Evolutionary conservation across 2,329 filamentous ascomycete species (phyloP).

Genomic region (Colletotrichum siamense): DNA sequence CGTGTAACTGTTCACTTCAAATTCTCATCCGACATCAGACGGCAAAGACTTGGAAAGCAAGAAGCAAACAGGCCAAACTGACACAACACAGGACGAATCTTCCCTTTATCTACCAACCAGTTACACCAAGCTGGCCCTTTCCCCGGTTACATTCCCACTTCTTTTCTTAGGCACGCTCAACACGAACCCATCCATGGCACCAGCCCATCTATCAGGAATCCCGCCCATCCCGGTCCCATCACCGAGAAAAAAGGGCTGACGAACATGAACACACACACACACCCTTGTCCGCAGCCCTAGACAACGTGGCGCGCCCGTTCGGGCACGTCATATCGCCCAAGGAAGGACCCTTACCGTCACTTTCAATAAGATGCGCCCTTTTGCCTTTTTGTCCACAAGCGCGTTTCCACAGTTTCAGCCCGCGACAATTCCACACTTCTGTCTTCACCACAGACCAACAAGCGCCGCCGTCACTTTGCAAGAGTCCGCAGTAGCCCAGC

Average conservation of each 20-base stretch:
- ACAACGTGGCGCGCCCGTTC: slow-evolving; percentile 1
- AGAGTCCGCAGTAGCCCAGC: neutral
- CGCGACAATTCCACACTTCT: slow-evolving; percentile 10
- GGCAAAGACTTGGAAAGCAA: neutral
- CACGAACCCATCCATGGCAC: neutral
- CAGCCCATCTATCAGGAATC: neutral
- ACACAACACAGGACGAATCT: neutral
- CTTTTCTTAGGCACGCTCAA: neutral
- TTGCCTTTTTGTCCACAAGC: neutral
- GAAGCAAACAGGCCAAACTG: neutral
- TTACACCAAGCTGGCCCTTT: neutral
- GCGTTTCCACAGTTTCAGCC: slow-evolving; percentile 19
- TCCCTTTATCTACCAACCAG: neutral
- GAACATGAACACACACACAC: neutral
- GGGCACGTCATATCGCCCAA: neutral
- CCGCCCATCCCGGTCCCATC: neutral
- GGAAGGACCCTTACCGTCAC: neutral
- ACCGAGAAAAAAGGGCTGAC: neutral
- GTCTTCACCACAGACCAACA: neutral
- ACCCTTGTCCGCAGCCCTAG: neutral
- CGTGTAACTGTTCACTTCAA: neutral
- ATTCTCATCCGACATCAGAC: slow-evolving; percentile 3
- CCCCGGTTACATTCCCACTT: neutral
- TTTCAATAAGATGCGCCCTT: neutral
- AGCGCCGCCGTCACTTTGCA: neutral